Conservation (phyloP, 495 filamentous ascomycete species). For the Amphirosellinia nigrospora region DNA sequence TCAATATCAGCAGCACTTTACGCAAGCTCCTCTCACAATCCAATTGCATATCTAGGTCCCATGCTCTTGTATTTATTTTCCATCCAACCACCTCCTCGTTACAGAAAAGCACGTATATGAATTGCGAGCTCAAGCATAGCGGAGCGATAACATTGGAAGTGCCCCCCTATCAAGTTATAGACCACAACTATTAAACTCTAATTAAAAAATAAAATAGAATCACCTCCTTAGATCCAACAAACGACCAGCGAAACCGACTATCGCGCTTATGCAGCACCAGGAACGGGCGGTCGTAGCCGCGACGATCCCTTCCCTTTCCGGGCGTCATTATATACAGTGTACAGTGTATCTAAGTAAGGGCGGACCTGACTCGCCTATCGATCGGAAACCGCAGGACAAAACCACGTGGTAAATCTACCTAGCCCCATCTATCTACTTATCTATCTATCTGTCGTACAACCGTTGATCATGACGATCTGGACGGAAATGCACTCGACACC, state of each 20-base stretch:
- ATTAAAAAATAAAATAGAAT: too few relatives aligned
- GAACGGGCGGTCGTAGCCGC: not conserved
- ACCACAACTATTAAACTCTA: too few relatives aligned
- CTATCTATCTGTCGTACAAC: too few relatives aligned
- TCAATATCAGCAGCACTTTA: not conserved
- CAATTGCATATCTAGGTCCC: not conserved
- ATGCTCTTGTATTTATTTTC: too few relatives aligned
- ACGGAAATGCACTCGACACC: not conserved
- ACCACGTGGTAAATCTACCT: not conserved
- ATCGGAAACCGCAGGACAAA: not conserved
- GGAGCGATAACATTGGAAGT: too few relatives aligned
- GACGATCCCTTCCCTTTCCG: slow-evolving; percentile 8
- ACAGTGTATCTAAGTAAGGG: not conserved
- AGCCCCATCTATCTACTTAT: not conserved
- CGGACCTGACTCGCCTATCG: not conserved
- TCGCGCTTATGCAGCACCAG: too few relatives aligned
- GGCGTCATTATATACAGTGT: not conserved
- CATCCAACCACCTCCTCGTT: too few relatives aligned
- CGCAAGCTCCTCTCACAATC: not conserved
- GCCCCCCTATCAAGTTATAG: too few relatives aligned
- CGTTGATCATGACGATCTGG: not conserved
- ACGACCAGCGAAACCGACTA: too few relatives aligned
- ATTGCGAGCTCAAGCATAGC: too few relatives aligned
- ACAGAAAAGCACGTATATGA: too few relatives aligned
- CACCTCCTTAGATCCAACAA: too few relatives aligned